Percentiles rank a stretch among this genome's conserved stretches.
These are phyloP conservation scores for Debaryomycetaceae sp. DNA, from an alignment of 1,139 yeast species.

Conservation along the genomic window DNA sequence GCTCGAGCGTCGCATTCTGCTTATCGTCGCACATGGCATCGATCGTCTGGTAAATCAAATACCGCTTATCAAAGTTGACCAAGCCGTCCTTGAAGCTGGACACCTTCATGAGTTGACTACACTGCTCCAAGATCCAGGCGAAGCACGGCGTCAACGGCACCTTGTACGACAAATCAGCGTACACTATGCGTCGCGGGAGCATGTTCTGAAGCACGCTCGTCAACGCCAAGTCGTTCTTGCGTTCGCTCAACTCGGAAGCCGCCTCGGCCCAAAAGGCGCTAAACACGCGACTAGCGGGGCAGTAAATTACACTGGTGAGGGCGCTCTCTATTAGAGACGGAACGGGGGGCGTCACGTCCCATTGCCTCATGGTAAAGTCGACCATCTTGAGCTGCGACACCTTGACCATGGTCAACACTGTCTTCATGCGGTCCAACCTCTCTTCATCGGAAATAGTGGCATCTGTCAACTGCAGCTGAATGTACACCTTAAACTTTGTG, in stretches of 20 bases:
- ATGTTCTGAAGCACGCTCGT: conserved; percentile 15
- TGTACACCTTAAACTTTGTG: conserved; percentile 52
- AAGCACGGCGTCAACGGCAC: conserved; percentile 62
- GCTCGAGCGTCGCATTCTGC: conserved; percentile 11
- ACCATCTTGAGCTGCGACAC: conserved; percentile 63
- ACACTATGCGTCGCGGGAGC: conserved; percentile 20
- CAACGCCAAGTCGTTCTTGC: conserved; percentile 10
- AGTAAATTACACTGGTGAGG: conserved; percentile 58
- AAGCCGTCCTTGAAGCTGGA: conserved; percentile 20
- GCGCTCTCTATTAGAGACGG: conserved; percentile 87
- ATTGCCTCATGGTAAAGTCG: conserved; percentile 45
- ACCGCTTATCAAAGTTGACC: conserved; percentile 34
- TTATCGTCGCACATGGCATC: conserved; percentile 32
- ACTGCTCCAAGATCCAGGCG: conserved; percentile 49
- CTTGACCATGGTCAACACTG: conserved; percentile 57
- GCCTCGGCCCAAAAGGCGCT: conserved; percentile 55
- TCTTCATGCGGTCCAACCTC: conserved; percentile 61
- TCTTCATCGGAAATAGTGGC: conserved; percentile 41
- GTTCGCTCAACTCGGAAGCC: conserved; percentile 27
- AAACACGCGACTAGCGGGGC: conserved; percentile 72
- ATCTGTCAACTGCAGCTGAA: conserved; percentile 59
- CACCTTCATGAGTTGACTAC: conserved; percentile 25
- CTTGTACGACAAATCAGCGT: conserved; percentile 18
- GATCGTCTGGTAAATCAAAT: conserved; percentile 29
- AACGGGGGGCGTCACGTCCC: conserved; percentile 35